These are phyloP conservation scores for Azolla pinnata DNA, from an alignment of 75 land plant species.

Conservation along the genomic window DNA sequence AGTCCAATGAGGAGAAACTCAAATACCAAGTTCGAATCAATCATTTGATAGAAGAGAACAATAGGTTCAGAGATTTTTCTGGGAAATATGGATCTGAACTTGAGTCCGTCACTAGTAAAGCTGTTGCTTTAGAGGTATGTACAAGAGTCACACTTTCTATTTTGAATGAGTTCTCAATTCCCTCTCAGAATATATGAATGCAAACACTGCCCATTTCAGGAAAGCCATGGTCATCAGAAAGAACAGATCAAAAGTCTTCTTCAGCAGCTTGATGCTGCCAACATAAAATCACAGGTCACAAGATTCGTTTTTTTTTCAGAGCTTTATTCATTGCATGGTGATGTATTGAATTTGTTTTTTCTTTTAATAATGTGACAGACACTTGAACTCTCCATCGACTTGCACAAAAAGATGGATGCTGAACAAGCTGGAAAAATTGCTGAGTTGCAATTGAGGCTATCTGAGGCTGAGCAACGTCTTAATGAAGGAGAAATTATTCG, in stretches of 20 bases:
- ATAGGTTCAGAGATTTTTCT: slow-evolving; percentile 20
- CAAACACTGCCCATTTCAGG: slow-evolving; percentile 4
- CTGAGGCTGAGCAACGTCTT: slow-evolving; percentile 29
- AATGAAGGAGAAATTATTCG: slow-evolving; percentile 26
- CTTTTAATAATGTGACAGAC: not conserved
- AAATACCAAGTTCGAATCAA: slow-evolving; percentile 11
- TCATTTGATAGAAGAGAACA: slow-evolving; percentile 18
- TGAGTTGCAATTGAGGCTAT: slow-evolving; percentile 18
- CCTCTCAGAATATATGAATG: not conserved
- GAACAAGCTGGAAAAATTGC: slow-evolving; percentile 10
- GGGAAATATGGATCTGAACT: slow-evolving; percentile 23
- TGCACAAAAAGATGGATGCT: slow-evolving; percentile 10
- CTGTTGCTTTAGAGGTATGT: slow-evolving; percentile 24
- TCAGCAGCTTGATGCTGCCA: slow-evolving; percentile 20
- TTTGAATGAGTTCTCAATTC: too few relatives aligned
- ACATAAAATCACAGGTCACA: slow-evolving; percentile 19
- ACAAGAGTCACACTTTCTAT: too few relatives aligned
- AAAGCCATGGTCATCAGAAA: slow-evolving; percentile 13
- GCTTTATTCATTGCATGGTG: too few relatives aligned
- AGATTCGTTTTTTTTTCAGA: too few relatives aligned
- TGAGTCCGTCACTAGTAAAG: slow-evolving; percentile 21
- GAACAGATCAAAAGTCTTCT: slow-evolving; percentile 19
- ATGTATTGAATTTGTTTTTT: too few relatives aligned
- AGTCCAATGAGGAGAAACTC: slow-evolving; percentile 19
- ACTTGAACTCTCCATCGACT: not conserved